phyloP scores from a whole-genome alignment of 305 asterid species.

The Andrographis paniculata region DNA sequence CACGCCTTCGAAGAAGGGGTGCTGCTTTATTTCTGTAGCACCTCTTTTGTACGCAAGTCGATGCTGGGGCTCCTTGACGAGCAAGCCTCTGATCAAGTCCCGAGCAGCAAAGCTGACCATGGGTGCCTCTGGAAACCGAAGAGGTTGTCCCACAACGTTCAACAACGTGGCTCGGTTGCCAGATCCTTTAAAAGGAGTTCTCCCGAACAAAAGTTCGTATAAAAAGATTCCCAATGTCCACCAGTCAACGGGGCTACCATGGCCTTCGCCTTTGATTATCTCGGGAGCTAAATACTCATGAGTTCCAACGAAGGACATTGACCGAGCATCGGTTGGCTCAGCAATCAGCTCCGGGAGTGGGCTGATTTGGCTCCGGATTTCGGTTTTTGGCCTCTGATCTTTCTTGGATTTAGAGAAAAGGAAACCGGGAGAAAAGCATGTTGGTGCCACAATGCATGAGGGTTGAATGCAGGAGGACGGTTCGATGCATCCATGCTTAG shows the following conservation, averaged over 20 bases:
- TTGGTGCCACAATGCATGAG: constrained; percentile 34
- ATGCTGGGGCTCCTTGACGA: constrained; percentile 42
- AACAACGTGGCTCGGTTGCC: constrained; percentile 39
- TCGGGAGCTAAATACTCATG: constrained; percentile 49
- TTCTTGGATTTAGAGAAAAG: constrained; percentile 32
- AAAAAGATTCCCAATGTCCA: constrained; percentile 44
- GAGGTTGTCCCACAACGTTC: constrained; percentile 43
- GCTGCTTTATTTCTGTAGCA: constrained; percentile 49
- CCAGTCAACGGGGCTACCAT: constrained; percentile 52
- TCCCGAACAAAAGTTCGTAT: constrained; percentile 38
- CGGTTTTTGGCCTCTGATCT: constrained; percentile 27
- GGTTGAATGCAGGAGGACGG: constrained; percentile 43
- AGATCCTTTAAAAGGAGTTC: constrained; percentile 44
- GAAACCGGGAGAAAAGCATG: constrained; percentile 35
- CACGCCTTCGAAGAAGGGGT: constrained; percentile 44
- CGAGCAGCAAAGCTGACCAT: constrained; percentile 37
- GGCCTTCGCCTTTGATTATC: constrained; percentile 46
- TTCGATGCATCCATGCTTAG: constrained; percentile 25
- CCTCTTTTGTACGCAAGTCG: constrained; percentile 40
- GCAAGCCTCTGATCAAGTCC: constrained; percentile 39
- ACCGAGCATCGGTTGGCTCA: constrained; percentile 41
- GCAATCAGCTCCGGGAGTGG: constrained; percentile 43
- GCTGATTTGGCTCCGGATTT: constrained; percentile 27
- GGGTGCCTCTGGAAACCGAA: constrained; percentile 38
- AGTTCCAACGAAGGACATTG: constrained; percentile 48